Conservation (phyloP, 768 basidiomycete genomes). For the Pisolithus albus region DNA sequence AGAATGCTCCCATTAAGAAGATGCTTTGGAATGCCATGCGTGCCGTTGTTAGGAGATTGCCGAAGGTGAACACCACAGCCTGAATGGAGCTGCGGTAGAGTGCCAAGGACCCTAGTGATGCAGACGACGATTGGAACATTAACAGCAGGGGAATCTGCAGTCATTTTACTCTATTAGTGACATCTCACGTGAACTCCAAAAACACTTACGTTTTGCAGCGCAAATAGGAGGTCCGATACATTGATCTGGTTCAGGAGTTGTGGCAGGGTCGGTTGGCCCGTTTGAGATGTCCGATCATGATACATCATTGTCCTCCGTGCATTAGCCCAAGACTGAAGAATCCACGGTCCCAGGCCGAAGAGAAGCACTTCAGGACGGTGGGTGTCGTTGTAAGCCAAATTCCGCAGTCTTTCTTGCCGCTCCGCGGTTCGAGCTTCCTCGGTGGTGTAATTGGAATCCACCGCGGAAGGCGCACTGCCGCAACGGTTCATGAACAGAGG, state of each 20-base stretch:
- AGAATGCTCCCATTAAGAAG: constrained; percentile 84
- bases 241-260: constrained; percentile 49
- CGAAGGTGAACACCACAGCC: constrained; percentile 58
- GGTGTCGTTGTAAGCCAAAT: constrained; percentile 64
- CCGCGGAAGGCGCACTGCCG: constrained; percentile 33
- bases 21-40: constrained; percentile 79
- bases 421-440: constrained; percentile 60
- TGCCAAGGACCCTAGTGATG: constrained; percentile 75
- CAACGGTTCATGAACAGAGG: constrained; percentile 54
- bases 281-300: constrained; percentile 39
- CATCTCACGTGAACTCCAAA: not conserved
- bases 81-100: constrained; percentile 76
- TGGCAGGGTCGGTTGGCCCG: constrained; percentile 36
- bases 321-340: constrained; percentile 67
- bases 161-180: constrained; percentile 6
- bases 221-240: constrained; percentile 55
- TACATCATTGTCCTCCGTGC: constrained; percentile 55
- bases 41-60: constrained; percentile 54
- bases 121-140: constrained; percentile 61
- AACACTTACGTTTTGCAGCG: constrained; percentile 63
- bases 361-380: constrained; percentile 78
- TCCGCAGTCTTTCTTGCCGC: constrained; percentile 68
- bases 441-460: constrained; percentile 41
- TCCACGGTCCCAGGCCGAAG: constrained; percentile 83
- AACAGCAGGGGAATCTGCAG: constrained; percentile 68